Percentiles rank a stretch among this genome's conserved stretches.
phyloP scores from a whole-genome alignment of 352 stramenopile genomes.

The Peronospora tabacina region DNA sequence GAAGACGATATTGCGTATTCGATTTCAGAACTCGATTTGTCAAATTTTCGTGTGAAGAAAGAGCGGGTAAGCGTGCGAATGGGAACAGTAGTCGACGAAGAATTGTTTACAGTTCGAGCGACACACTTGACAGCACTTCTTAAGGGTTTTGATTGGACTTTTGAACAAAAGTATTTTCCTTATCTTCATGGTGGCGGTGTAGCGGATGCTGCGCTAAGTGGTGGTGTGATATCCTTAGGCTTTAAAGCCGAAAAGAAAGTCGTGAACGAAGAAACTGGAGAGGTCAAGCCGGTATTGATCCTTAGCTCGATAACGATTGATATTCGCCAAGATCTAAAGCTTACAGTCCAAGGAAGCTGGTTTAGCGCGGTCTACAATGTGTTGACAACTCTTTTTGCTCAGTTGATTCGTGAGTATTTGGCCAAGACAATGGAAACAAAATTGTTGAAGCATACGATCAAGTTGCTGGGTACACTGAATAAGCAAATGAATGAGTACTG shows the following conservation, averaged over 20 bases:
- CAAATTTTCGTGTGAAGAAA: slow-evolving; percentile 78
- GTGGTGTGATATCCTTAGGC: slow-evolving; percentile 65
- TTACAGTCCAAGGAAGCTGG: slow-evolving; percentile 78
- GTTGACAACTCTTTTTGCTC: slow-evolving; percentile 63
- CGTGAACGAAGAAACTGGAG: slow-evolving; percentile 46
- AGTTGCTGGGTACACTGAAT: slow-evolving; percentile 74
- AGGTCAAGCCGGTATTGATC: slow-evolving; percentile 64
- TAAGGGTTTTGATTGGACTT: slow-evolving; percentile 82
- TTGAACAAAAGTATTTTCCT: slow-evolving; percentile 81
- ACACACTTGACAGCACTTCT: slow-evolving; percentile 70
- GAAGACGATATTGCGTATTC: slow-evolving; percentile 76
- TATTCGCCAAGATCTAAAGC: slow-evolving; percentile 75
- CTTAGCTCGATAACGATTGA: slow-evolving; percentile 80
- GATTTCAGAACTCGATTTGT: slow-evolving; percentile 70
- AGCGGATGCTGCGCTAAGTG: slow-evolving; percentile 60
- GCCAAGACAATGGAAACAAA: slow-evolving; percentile 82
- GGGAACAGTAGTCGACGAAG: slow-evolving; percentile 69
- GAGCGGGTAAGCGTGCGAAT: slow-evolving; percentile 81
- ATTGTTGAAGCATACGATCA: slow-evolving; percentile 76
- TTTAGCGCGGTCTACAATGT: slow-evolving; percentile 84
- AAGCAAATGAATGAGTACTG: slow-evolving; percentile 82
- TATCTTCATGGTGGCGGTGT: slow-evolving; percentile 74
- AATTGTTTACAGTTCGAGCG: slow-evolving; percentile 69
- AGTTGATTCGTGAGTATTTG: slow-evolving; percentile 77
- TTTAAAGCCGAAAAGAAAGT: slow-evolving; percentile 77